These are phyloP conservation scores for Calonectria hongkongensis DNA, from an alignment of 2,329 filamentous ascomycete genomes.

Conservation along the genomic window DNA sequence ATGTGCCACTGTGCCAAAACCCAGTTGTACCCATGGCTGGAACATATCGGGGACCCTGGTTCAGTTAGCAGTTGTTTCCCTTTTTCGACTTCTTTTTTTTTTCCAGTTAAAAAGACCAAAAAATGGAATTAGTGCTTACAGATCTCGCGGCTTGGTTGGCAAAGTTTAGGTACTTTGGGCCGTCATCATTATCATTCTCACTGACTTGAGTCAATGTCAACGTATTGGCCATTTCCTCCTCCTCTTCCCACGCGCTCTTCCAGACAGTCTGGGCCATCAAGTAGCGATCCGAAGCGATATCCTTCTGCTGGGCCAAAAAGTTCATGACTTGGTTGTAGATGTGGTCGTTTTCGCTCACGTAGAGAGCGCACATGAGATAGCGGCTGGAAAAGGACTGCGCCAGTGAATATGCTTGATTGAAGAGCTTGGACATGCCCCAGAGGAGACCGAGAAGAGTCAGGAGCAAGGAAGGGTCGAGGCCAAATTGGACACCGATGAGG, in stretches of 20 bases:
- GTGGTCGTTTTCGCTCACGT: conserved; percentile 73
- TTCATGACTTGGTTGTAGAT: conserved; percentile 76
- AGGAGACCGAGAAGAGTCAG: conserved; percentile 67
- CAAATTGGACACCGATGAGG: conserved; percentile 65
- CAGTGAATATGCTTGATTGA: conserved; percentile 59
- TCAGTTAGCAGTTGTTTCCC: neutral
- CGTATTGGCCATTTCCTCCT: conserved; percentile 65
- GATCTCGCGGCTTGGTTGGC: conserved; percentile 73
- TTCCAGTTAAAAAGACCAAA: too few species aligned
- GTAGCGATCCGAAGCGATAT: conserved; percentile 69
- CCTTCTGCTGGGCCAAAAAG: conserved; percentile 73
- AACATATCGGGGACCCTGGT: conserved; percentile 69
- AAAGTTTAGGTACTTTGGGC: conserved; percentile 72
- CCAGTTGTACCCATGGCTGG: conserved; percentile 72
- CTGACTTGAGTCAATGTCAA: conserved; percentile 56
- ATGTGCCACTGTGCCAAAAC: conserved; percentile 73
- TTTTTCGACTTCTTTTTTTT: neutral
- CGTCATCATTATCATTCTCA: conserved; percentile 59
- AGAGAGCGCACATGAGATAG: conserved; percentile 71
- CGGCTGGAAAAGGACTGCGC: conserved; percentile 61
- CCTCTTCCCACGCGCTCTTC: conserved; percentile 74
- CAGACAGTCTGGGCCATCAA: conserved; percentile 74
- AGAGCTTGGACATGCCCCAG: conserved; percentile 66
- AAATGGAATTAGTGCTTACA: conserved; percentile 55
- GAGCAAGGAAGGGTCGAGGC: conserved; percentile 69